phyloP scores from a whole-genome alignment of 345 rosid genomes.

The Firmiana major region DNA sequence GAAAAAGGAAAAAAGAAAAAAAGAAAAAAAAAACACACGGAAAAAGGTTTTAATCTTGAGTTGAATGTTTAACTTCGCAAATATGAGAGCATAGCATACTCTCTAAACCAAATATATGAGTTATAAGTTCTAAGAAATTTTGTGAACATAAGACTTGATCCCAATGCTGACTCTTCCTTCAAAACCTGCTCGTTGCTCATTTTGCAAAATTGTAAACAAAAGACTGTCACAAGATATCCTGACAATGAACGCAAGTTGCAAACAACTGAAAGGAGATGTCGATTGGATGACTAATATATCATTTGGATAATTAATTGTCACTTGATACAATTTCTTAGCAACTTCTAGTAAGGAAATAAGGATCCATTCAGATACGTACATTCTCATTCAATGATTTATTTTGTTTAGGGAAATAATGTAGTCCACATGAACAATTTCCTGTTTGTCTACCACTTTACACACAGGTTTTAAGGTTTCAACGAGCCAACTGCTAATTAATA shows the following conservation, averaged over 20 bases:
- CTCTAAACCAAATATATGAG: background rate
- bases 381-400: too few species aligned
- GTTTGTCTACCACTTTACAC: background rate
- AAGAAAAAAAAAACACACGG: background rate
- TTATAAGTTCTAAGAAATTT: background rate
- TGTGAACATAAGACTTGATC: background rate
- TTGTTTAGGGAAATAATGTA: background rate
- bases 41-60: background rate
- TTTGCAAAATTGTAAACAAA: background rate
- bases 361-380: background rate
- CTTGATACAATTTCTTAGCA: background rate
- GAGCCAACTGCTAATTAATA: background rate
- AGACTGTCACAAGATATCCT: background rate
- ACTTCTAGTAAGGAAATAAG: too few species aligned
- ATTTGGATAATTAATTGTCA: background rate
- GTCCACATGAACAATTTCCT: background rate
- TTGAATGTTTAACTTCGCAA: background rate
- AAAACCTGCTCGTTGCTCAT: background rate
- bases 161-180: background rate
- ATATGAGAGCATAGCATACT: background rate
- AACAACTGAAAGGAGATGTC: background rate
- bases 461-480: background rate
- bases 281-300: background rate
- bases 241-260: background rate
- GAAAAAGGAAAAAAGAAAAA: background rate